Conservation (phyloP, 345 rosid species). For the Anastatica hierochuntica region DNA sequence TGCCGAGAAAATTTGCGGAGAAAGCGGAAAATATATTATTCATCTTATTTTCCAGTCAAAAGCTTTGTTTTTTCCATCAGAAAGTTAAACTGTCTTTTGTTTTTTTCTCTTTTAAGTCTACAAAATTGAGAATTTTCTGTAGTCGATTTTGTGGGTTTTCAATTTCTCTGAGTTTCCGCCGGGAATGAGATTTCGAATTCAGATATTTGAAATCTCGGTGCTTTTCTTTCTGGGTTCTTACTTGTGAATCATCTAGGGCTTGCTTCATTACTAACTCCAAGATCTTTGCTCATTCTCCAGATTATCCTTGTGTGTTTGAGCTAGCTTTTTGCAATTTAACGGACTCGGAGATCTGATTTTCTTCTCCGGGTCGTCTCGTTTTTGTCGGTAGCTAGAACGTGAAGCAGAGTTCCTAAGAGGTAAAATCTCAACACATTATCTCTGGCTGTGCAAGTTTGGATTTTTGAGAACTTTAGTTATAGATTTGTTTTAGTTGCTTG, state of each 20-base stretch:
- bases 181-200: too few relatives aligned
- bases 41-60: slow-evolving; percentile 6
- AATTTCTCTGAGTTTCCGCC: slow-evolving; percentile 1
- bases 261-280: slow-evolving; percentile 4
- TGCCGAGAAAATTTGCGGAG: slow-evolving; percentile 15
- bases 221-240: neutral
- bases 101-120: neutral
- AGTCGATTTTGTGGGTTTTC: slow-evolving; percentile 16
- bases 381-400: too few relatives aligned
- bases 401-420: slow-evolving; percentile 8
- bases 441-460: neutral
- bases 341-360: slow-evolving; percentile 5
- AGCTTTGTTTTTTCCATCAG: neutral
- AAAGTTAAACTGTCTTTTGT: neutral
- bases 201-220: slow-evolving; percentile 3
- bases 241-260: slow-evolving; percentile 7
- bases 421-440: neutral
- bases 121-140: neutral
- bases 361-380: neutral
- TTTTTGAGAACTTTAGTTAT: neutral
- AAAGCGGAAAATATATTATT: neutral
- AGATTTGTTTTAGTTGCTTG: too few relatives aligned
- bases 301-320: neutral
- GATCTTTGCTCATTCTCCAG: slow-evolving; percentile 19
- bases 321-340: neutral